A percentile compares a stretch with the other conserved stretches of the same genome.
Evolutionary conservation across 768 basidiomycete species (phyloP).

Genomic region (Pleurotus tuoliensis): DNA sequence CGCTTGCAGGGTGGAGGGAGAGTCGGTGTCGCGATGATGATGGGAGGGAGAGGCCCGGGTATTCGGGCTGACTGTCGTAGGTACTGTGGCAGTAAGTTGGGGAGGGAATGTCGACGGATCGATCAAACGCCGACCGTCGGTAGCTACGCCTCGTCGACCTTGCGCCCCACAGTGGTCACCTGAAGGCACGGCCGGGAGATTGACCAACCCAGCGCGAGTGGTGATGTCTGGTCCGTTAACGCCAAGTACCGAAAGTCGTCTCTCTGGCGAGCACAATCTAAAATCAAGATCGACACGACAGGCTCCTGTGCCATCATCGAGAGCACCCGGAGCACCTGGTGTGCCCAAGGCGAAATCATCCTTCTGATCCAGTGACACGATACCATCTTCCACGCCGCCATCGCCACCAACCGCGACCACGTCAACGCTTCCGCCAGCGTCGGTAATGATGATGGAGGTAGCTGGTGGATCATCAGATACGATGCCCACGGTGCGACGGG

Average conservation of each 20-base stretch:
- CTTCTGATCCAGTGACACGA: constrained; percentile 74
- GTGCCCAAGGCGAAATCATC: constrained; percentile 90
- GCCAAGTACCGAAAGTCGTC: constrained; percentile 17
- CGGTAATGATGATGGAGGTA: constrained; percentile 38
- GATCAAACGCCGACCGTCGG: neutral
- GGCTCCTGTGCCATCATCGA: constrained; percentile 23
- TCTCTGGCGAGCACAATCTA: constrained; percentile 12
- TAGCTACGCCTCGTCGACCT: neutral
- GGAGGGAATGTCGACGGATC: neutral
- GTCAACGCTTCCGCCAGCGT: constrained; percentile 22
- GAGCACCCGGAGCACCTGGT: constrained; percentile 81
- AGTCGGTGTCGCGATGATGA: constrained; percentile 29
- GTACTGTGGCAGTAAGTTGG: neutral
- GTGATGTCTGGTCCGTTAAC: constrained; percentile 54
- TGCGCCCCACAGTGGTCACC: neutral
- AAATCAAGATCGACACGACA: constrained; percentile 17
- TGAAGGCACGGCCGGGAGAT: constrained; percentile 36
- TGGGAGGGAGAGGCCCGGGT: constrained; percentile 13
- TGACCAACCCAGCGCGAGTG: constrained; percentile 57
- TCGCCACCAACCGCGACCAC: constrained; percentile 20
- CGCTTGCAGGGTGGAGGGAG: constrained; percentile 76
- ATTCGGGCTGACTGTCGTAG: constrained; percentile 27
- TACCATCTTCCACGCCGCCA: constrained; percentile 67
- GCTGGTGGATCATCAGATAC: constrained; percentile 32
- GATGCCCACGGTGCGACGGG: constrained; percentile 34